Conservation (phyloP, 805 yeast genomes). For the Saturnispora gosingensis region DNA sequence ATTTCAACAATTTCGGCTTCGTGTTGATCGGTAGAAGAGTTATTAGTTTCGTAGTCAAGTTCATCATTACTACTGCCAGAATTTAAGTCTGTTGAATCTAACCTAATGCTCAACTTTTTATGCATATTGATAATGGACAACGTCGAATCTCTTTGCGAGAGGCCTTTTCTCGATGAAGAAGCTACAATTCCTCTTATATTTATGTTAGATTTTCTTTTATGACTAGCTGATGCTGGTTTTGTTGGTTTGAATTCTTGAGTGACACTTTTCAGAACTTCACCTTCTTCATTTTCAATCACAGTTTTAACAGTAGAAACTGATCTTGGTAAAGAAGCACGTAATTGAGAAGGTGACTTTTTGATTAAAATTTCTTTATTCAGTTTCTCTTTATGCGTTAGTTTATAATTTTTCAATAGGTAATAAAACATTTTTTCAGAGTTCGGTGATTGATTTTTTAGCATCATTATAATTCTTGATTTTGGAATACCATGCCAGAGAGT, state of each 20-base stretch:
- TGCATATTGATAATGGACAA: constrained; percentile 14
- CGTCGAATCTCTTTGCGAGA: constrained; percentile 26
- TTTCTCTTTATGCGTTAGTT: constrained; percentile 19
- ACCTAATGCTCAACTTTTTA: constrained; percentile 7
- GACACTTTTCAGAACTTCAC: constrained; percentile 21
- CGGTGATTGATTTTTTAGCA: constrained; percentile 17
- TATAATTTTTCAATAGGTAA: constrained; percentile 26
- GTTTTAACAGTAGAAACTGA: constrained; percentile 27
- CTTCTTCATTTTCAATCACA: constrained; percentile 27
- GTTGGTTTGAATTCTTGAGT: constrained; percentile 7
- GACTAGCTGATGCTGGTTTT: background rate
- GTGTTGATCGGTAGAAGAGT: background rate
- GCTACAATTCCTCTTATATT: constrained; percentile 32
- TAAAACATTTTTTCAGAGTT: constrained; percentile 32
- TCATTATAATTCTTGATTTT: constrained; percentile 25
- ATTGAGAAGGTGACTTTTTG: background rate
- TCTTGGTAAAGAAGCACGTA: constrained; percentile 15
- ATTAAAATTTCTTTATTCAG: constrained; percentile 1
- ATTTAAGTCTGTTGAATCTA: constrained; percentile 2
- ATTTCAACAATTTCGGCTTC: background rate
- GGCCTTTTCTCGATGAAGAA: constrained; percentile 40
- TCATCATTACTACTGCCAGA: background rate
- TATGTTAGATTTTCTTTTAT: constrained; percentile 10
- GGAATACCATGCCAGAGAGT: constrained; percentile 50
- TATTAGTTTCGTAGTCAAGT: background rate